Percentiles rank a stretch among this genome's conserved stretches.
Evolutionary conservation across 257 asterid genomes (phyloP).

Genomic region (Solanum piurae): DNA sequence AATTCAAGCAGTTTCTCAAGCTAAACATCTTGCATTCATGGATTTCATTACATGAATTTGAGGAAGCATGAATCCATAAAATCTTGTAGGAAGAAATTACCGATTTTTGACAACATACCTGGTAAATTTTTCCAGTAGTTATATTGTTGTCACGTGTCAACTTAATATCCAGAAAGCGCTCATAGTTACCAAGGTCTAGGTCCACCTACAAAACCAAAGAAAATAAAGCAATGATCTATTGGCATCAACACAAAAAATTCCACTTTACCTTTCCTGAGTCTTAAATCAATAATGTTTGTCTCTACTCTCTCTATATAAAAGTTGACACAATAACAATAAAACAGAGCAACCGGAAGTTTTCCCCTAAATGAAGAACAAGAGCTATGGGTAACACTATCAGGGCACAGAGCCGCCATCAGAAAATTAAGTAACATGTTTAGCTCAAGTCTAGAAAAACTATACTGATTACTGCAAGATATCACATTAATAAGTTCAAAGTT

Average conservation of each 20-base stretch:
- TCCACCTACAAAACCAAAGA: slow-evolving; percentile 61
- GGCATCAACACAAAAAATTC: not conserved
- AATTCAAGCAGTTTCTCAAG: slow-evolving; percentile 5
- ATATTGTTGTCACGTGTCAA: slow-evolving; percentile 78
- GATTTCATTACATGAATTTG: not conserved
- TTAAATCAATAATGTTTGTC: not conserved
- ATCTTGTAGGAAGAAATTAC: not conserved
- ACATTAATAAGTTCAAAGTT: not conserved
- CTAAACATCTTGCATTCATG: not conserved
- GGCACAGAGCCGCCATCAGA: not conserved
- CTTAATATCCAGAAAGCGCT: slow-evolving; percentile 77
- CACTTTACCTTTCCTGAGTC: not conserved
- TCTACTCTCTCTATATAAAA: not conserved
- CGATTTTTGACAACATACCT: slow-evolving; percentile 33
- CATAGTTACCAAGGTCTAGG: slow-evolving; percentile 96
- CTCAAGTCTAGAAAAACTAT: not conserved
- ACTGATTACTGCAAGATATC: not conserved
- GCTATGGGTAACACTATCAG: not conserved
- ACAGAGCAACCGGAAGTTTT: not conserved
- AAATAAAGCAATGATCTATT: not conserved
- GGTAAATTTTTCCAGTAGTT: slow-evolving; percentile 90
- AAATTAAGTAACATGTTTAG: not conserved
- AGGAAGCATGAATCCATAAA: not conserved
- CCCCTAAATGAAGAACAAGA: not conserved
- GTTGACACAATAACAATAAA: not conserved